These are phyloP conservation scores for Lophiostoma macrostomum DNA, from an alignment of 495 filamentous ascomycete species.

Conservation along the genomic window DNA sequence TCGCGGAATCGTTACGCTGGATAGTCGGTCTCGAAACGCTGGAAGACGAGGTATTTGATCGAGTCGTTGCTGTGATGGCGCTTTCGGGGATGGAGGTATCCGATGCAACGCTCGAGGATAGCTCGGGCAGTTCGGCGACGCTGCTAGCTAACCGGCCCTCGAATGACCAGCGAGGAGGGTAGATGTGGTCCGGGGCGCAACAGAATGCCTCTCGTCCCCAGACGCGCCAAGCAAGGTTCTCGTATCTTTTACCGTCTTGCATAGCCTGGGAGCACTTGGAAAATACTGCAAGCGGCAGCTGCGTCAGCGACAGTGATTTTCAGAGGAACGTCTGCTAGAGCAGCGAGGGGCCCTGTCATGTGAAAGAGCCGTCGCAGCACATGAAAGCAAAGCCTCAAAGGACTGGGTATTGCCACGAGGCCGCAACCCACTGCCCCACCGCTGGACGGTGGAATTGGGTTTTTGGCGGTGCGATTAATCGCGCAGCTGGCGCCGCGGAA, in stretches of 20 bases:
- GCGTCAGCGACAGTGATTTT: slow-evolving; percentile 33
- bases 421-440: too few relatives aligned
- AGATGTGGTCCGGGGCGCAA: slow-evolving; percentile 66
- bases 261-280: slow-evolving; percentile 92
- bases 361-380: too few relatives aligned
- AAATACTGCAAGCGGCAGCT: slow-evolving; percentile 61
- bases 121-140: slow-evolving; percentile 58
- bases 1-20: slow-evolving; percentile 50
- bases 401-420: too few relatives aligned
- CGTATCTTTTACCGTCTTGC: slow-evolving; percentile 85
- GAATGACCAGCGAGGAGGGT: slow-evolving; percentile 50
- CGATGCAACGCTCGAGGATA: slow-evolving; percentile 91
- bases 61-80: slow-evolving; percentile 61
- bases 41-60: slow-evolving; percentile 53
- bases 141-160: slow-evolving; percentile 36
- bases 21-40: slow-evolving; percentile 59
- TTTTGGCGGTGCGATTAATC: too few relatives aligned
- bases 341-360: slow-evolving; percentile 11
- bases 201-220: slow-evolving; percentile 98
- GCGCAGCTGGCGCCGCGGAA: not conserved
- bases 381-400: too few relatives aligned
- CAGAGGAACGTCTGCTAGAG: not conserved
- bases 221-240: slow-evolving; percentile 93
- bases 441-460: too few relatives aligned
- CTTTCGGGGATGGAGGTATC: slow-evolving; percentile 69